Evolutionary conservation across 2,329 filamentous ascomycete species (phyloP).

Genomic region (Boeremia lycopersici): DNA sequence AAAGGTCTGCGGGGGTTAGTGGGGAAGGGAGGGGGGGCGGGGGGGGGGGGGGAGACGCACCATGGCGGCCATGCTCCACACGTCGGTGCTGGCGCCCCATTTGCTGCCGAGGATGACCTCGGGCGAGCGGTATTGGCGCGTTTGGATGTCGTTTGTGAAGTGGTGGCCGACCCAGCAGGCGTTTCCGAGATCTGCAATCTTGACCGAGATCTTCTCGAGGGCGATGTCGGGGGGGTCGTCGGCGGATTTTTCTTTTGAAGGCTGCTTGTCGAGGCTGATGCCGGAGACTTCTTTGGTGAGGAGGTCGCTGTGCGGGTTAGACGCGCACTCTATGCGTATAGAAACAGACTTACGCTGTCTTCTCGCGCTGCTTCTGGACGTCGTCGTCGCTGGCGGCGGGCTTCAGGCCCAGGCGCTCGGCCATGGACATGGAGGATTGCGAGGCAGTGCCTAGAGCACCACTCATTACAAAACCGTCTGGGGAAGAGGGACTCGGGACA

Average conservation of each 20-base stretch:
- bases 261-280: conserved; percentile 81
- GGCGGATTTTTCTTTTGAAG: conserved; percentile 58
- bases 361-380: conserved; percentile 81
- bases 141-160: conserved; percentile 99
- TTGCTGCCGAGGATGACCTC: conserved; percentile 96
- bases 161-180: conserved; percentile 99
- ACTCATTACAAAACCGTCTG: conserved; percentile 60
- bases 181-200: conserved; percentile 97
- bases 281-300: conserved; percentile 92
- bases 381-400: conserved; percentile 57
- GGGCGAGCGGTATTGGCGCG: conserved; percentile 92
- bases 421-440: conserved; percentile 61
- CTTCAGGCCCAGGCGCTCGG: conserved; percentile 62
- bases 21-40: neutral
- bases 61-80: conserved; percentile 99
- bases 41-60: conserved; percentile 59
- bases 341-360: conserved; percentile 76
- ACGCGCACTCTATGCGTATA: neutral
- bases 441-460: conserved; percentile 59
- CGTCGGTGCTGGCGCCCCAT: conserved; percentile 99
- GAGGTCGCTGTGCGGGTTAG: conserved; percentile 67
- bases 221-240: conserved; percentile 66
- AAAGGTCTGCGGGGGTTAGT: conserved; percentile 69
- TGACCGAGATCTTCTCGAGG: conserved; percentile 91
- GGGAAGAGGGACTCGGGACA: conserved; percentile 48